A percentile compares a stretch with the other conserved stretches of the same genome.
These are phyloP conservation scores for Jimgerdemannia flammicorona DNA, from an alignment of 192 early-diverging fungal genomes.

Conservation along the genomic window DNA sequence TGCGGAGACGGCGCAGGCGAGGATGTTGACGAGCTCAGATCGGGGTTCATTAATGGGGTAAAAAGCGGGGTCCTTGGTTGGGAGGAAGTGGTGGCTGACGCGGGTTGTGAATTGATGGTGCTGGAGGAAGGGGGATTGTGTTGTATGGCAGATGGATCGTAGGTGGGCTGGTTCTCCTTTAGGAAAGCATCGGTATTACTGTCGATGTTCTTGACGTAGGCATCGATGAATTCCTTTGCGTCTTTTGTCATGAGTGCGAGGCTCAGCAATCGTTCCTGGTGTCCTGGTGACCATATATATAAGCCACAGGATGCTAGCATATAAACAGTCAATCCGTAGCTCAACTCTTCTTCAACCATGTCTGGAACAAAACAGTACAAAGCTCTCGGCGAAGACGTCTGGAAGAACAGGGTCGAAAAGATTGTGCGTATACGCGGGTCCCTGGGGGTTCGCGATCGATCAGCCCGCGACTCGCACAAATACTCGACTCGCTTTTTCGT, in stretches of 20 bases:
- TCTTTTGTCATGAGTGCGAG: no score
- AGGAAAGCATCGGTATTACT: neutral
- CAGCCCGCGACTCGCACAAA: constrained; percentile 1
- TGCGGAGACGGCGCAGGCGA: neutral
- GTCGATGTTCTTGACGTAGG: neutral
- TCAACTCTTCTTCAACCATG: neutral
- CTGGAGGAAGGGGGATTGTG: neutral
- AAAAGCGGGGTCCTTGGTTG: neutral
- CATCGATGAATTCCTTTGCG: neutral
- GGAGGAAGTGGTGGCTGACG: no score
- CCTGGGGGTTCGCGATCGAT: neutral
- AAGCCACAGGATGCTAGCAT: no score
- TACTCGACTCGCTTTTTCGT: neutral
- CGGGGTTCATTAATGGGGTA: neutral
- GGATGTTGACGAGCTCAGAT: neutral
- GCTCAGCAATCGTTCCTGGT: no score
- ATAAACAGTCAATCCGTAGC: constrained; percentile 5
- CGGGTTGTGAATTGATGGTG: neutral
- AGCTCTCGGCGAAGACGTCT: constrained; percentile 89
- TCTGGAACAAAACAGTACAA: constrained; percentile 62
- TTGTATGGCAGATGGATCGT: neutral
- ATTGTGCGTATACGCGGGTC: constrained; percentile 57
- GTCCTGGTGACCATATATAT: no score
- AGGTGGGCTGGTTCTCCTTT: neutral
- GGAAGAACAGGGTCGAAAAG: constrained; percentile 94